A percentile compares a stretch with the other conserved stretches of the same genome.
phyloP scores from a whole-genome alignment of 2,329 filamentous ascomycete genomes.

The Teratosphaeria viscida region DNA sequence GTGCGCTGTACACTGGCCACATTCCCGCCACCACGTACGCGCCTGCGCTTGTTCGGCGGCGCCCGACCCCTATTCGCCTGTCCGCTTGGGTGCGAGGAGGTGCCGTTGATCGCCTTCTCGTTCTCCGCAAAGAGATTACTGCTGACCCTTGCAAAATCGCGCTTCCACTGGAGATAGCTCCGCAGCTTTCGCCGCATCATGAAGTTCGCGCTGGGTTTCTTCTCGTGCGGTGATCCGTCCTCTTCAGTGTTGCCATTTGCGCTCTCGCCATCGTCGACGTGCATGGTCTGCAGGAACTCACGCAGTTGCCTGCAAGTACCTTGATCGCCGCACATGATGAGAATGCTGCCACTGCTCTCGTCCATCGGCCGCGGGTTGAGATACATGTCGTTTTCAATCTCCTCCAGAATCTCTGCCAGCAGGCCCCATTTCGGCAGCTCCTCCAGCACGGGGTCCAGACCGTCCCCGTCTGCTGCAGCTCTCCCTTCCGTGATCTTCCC shows the following conservation, averaged over 20 bases:
- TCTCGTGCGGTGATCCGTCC: conserved; percentile 40
- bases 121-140: conserved; percentile 68
- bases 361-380: conserved; percentile 67
- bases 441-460: conserved; percentile 72
- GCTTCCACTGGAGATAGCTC: conserved; percentile 83
- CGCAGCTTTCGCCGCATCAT: conserved; percentile 86
- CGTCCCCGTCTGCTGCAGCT: conserved; percentile 44
- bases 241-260: conserved; percentile 27
- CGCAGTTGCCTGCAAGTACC: conserved; percentile 78
- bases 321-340: conserved; percentile 91
- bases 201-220: conserved; percentile 61
- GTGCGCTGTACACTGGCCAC: conserved; percentile 50
- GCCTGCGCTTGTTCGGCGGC: conserved; percentile 74
- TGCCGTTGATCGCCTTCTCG: conserved; percentile 61
- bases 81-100: conserved; percentile 36
- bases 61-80: conserved; percentile 46
- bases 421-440: conserved; percentile 91
- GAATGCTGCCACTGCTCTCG: conserved; percentile 79
- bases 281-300: conserved; percentile 87
- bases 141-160: conserved; percentile 77
- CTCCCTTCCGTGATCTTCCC: conserved; percentile 54
- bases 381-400: conserved; percentile 85
- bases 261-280: conserved; percentile 39
- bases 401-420: conserved; percentile 79
- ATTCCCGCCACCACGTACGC: conserved; percentile 68